Conservation (phyloP, 2,329 filamentous ascomycete species). For the Alternaria gansuensis region DNA sequence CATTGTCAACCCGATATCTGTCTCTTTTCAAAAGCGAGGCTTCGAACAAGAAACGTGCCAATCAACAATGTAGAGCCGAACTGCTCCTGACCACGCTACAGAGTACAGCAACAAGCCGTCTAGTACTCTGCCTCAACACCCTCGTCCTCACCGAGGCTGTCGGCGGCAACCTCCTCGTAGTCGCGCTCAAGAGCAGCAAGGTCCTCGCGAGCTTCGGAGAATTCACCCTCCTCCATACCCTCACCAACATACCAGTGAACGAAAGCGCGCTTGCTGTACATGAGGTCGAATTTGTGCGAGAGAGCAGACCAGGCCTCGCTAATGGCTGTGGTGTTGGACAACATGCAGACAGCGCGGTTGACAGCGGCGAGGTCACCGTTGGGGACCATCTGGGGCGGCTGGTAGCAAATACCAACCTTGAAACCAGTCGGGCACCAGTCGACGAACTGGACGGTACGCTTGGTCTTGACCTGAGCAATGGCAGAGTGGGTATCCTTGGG, state of each 20-base stretch:
- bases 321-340: conserved; percentile 98
- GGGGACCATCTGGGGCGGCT: conserved; percentile 93
- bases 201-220: conserved; percentile 98
- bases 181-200: conserved; percentile 96
- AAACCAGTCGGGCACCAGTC: conserved; percentile 99
- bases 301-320: conserved; percentile 97
- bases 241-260: conserved; percentile 99
- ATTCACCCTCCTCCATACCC: conserved; percentile 99
- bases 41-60: conserved; percentile 34
- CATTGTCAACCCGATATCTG: conserved; percentile 28
- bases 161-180: conserved; percentile 95
- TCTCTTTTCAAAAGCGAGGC: conserved; percentile 33
- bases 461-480: conserved; percentile 97
- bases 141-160: conserved; percentile 89
- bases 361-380: conserved; percentile 98
- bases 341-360: conserved; percentile 98
- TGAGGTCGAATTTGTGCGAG: conserved; percentile 98
- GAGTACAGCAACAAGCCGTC: conserved; percentile 30
- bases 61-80: conserved; percentile 42
- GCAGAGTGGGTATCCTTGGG: conserved; percentile 93
- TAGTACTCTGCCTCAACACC: conserved; percentile 93
- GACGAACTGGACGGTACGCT: conserved; percentile 98
- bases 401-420: conserved; percentile 99
- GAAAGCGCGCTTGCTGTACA: conserved; percentile 99
- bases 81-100: conserved; percentile 33